Evolutionary conservation across 169 alveolate species (phyloP), one percentile per base, ranked within the genome.

Genomic region (Eimeria praecox): DNA sequence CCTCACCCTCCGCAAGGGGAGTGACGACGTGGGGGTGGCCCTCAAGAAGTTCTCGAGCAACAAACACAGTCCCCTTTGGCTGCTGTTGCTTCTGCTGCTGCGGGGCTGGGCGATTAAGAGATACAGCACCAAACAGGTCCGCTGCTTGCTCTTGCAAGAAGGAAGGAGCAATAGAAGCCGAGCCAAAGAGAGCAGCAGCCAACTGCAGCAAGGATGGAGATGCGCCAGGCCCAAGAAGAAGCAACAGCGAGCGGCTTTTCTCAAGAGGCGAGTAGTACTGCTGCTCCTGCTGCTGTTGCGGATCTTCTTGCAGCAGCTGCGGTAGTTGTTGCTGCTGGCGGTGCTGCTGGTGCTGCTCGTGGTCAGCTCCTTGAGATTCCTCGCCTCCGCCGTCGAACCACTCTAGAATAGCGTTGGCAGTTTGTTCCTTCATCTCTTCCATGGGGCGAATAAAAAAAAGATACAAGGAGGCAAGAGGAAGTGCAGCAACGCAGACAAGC

Each of bases 21-120:
- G 87, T 77, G 90, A 91, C 95, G 20, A 91, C 95, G 59, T 91
- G 95, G 1, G 95, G 95, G 18, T 91, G 95, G 52, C 90, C 91
- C 27, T 40, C 54, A 49, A 91, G 90, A 38, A 91, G 46, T 14
- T 75, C 77, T 30, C 69, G 33, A 27, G 83, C 59, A 33, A 42
- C 91, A 42, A 91, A 91, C 10, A 91, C 64, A 1, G 56, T 40
- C 66, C 82, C 91, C 66, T 66, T 69, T 38, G 35, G 73, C 38
- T 88, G 86, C 78, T 56, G 94, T 24, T 86, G 93, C 75, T 83
- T 38, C 93, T 86, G 94, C 52, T 56, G 75, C 75, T 83, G 46
- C 56, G 38, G 38, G 62, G 35, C 4, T 33, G 27, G 10, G 80
- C n/a, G 30, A 78, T 42, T 5, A 22, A 62, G 46, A 27, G 85